Percentiles rank a stretch among this genome's conserved stretches.
Evolutionary conservation across 192 early-diverging fungal species (phyloP).

Genomic region (Umbelopsis vinacea): DNA sequence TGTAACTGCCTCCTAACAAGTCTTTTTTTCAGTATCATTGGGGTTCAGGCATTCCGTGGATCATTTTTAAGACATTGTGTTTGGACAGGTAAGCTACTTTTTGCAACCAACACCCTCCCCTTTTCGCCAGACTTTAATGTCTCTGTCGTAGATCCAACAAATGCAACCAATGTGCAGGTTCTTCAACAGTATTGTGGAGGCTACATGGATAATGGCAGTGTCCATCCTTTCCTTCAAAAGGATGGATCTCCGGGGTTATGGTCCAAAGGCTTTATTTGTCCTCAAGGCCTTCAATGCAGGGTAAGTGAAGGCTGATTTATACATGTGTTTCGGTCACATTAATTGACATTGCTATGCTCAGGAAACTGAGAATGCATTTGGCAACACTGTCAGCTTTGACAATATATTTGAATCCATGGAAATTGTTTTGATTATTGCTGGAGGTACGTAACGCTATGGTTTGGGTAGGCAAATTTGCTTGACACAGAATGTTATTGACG

Average conservation of each 20-base stretch:
- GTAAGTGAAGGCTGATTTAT: slow-evolving; percentile 25
- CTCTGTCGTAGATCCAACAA: slow-evolving; percentile 31
- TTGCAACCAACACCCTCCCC: background rate
- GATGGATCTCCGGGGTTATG: slow-evolving; percentile 15
- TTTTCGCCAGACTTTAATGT: background rate
- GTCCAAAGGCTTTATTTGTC: slow-evolving; percentile 60
- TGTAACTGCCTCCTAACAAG: background rate
- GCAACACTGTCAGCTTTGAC: slow-evolving; percentile 55
- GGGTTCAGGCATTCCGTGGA: slow-evolving; percentile 65
- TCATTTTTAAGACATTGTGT: slow-evolving; percentile 59
- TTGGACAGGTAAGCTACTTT: slow-evolving; percentile 36
- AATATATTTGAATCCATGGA: slow-evolving; percentile 58
- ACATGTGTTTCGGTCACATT: background rate
- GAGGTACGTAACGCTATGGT: slow-evolving; percentile 36
- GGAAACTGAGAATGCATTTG: slow-evolving; percentile 47
- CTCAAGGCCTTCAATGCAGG: slow-evolving; percentile 46
- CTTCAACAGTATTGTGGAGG: slow-evolving; percentile 48
- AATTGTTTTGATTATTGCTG: slow-evolving; percentile 58
- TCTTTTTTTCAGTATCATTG: slow-evolving; percentile 50
- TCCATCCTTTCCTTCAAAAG: slow-evolving; percentile 11
- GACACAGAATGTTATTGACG: background rate
- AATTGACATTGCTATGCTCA: slow-evolving; percentile 5
- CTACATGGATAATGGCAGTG: slow-evolving; percentile 15
- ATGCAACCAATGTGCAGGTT: slow-evolving; percentile 21
- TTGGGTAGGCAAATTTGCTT: background rate